Evolutionary conservation across 441 rosid genomes (phyloP).

Genomic region (Populus hybrid): DNA sequence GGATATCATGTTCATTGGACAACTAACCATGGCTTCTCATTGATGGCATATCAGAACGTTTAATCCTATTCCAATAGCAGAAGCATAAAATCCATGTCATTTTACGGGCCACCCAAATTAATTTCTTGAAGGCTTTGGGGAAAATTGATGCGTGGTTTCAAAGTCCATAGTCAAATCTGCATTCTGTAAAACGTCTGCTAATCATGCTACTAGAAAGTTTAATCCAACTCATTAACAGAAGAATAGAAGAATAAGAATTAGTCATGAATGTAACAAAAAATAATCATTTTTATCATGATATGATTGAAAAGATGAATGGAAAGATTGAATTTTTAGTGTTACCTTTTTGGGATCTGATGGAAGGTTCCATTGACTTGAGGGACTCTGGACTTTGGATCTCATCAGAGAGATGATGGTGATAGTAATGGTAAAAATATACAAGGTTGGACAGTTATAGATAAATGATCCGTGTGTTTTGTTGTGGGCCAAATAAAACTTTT

Average conservation of each 20-base stretch:
- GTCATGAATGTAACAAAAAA: too few species aligned
- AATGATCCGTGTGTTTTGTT: constrained; percentile 1
- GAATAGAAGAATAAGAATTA: not conserved
- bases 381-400: too few species aligned
- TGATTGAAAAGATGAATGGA: too few species aligned
- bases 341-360: too few species aligned
- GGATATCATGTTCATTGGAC: constrained; percentile 1
- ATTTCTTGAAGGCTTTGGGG: not conserved
- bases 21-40: constrained; percentile 7
- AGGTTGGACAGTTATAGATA: not conserved
- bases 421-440: too few species aligned
- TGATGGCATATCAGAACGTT: not conserved
- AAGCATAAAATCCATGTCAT: constrained; percentile 3
- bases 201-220: constrained; percentile 7
- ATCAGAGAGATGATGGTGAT: too few species aligned
- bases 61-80: not conserved
- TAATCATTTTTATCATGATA: too few species aligned
- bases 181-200: constrained; percentile 21
- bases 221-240: constrained; percentile 6
- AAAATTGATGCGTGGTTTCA: not conserved
- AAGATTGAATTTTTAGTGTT: too few species aligned
- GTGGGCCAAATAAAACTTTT: not conserved
- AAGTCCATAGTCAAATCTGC: constrained; percentile 27
- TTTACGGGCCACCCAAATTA: not conserved
- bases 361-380: too few species aligned